phyloP scores from a whole-genome alignment of 306 rosid species.

The Ormosia emarginata region DNA sequence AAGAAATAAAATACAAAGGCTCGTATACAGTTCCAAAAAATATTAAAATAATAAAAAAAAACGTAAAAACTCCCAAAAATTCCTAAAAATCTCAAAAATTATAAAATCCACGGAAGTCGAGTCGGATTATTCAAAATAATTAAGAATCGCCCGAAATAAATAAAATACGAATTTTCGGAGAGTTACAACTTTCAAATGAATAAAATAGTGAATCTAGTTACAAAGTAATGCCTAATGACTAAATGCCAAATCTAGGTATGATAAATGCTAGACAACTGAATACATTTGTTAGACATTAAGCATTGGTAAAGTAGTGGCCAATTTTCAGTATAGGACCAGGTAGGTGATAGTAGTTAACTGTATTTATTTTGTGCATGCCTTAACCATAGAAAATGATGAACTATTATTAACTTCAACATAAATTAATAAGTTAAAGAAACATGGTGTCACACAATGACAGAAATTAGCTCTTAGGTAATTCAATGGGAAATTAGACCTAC shows the following conservation, averaged over 20 bases:
- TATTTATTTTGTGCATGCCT: not conserved
- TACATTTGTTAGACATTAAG: not conserved
- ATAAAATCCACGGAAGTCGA: no score
- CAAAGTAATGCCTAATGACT: not conserved
- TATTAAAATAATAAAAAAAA: no score
- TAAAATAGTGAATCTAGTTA: not conserved
- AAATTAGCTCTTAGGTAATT: not conserved
- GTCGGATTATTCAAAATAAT: no score
- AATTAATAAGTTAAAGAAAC: not conserved
- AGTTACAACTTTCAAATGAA: not conserved
- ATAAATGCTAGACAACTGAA: not conserved
- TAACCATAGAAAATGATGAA: not conserved
- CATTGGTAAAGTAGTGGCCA: no score
- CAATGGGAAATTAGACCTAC: not conserved
- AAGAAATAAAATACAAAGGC: no score
- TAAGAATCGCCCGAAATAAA: no score
- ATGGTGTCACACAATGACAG: not conserved
- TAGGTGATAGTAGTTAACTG: not conserved
- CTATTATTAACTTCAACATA: not conserved
- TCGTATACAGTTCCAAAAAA: no score
- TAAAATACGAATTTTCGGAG: no score
- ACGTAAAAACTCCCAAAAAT: no score
- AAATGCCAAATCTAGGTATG: not conserved
- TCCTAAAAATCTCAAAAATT: no score
- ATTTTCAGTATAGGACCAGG: not conserved